Base-by-base conservation (phyloP, 2,329 filamentous ascomycete species). In the Stemphylium beticola region DNA sequence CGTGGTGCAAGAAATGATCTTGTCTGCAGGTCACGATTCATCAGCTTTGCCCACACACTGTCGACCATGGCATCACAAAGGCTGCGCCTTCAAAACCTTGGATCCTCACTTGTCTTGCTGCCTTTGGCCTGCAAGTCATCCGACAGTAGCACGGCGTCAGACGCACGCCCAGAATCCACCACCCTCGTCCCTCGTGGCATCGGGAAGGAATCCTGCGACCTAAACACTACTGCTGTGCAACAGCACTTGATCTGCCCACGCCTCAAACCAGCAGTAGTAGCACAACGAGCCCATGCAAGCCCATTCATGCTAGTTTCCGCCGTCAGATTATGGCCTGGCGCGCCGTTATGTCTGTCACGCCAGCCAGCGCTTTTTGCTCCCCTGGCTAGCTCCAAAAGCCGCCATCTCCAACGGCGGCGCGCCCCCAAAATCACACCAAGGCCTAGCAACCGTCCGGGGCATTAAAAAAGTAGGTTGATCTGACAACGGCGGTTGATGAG, bases 241-340 rank as follows among this genome's bases (percentile, higher is more conserved):
- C 41, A 65, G 63, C 62, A 29, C 47, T 51, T 51, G 47, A 54
- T 36, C 60, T 57, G 57, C 58, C 67, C 66, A 66, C 58, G 62
- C 68, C 64, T 65, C 54, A 51, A 53, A 61, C 59, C 60, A 66
- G 65, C 60, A 65, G 65, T 37, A 55, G 43, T 39, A 53, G 29
- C 24, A 53, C 43, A 49, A 33, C 42, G 26, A 51, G 54, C 57
- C 61, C 65, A 68, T 68, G 63, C 65, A 63, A 61, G 46, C 53
- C 26, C 26, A 44, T 44, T 43, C 47, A 45, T 66, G 62, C 69
- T 73, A 74, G 72, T 63, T 68, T 66, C 72, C 72, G 68, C 69
- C 68, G 70, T 73, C 69, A 72, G 61, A 62, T 65, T 37, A 49
- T 43, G 39, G 45, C 57, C 62, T 54, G 58, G 60, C 58, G 60